Conservation (phyloP, 345 rosid species). For the Eucalyptus paniculata region DNA sequence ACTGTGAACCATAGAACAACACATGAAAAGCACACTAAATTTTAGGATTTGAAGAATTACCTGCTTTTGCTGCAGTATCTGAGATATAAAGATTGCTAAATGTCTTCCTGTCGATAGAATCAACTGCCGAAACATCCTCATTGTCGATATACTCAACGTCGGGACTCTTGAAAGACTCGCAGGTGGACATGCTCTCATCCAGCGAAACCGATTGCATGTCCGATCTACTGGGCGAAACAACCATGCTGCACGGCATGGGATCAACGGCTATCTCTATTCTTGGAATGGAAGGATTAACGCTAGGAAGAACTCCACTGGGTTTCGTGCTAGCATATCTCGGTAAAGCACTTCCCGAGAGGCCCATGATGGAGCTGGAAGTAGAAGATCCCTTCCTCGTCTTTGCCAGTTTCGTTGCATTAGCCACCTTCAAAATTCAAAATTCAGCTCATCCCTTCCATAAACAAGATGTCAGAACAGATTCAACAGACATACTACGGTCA, state of each 20-base stretch:
- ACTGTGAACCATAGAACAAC: not conserved
- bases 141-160: constrained; percentile 70
- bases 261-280: constrained; percentile 7
- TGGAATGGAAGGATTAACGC: constrained; percentile 13
- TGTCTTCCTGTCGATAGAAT: constrained; percentile 60
- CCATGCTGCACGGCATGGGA: constrained; percentile 14
- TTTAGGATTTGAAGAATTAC: constrained; percentile 1
- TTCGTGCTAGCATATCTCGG: constrained; percentile 14
- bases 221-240: constrained; percentile 47
- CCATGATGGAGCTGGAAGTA: not conserved
- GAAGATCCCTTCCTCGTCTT: constrained; percentile 38
- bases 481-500: not conserved
- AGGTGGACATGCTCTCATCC: constrained; percentile 74
- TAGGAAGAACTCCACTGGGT: constrained; percentile 13
- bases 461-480: not conserved
- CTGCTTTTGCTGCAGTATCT: constrained; percentile 26
- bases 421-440: constrained; percentile 20
- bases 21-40: not conserved
- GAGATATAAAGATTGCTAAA: constrained; percentile 68
- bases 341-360: constrained; percentile 8
- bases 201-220: constrained; percentile 45
- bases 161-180: constrained; percentile 82
- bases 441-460: not conserved
- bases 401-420: constrained; percentile 37
- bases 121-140: constrained; percentile 25